These are phyloP conservation scores for Clavispora fructus DNA, from an alignment of 805 yeast species.

Conservation along the genomic window DNA sequence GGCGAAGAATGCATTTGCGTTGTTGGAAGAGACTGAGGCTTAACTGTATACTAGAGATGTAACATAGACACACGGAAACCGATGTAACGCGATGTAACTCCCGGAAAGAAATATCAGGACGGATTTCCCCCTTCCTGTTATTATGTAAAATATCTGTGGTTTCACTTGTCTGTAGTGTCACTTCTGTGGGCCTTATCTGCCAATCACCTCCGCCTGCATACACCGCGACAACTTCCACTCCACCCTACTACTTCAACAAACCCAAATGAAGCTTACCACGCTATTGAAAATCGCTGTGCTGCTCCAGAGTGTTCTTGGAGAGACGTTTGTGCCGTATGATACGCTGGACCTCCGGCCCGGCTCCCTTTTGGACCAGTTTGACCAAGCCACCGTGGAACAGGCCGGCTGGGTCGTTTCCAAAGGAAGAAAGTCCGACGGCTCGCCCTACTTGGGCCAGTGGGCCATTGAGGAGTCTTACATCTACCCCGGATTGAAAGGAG, in stretches of 20 bases:
- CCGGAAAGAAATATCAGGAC: no score
- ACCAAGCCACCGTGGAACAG: constrained; percentile 15
- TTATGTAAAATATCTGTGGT: no score
- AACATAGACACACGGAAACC: not conserved
- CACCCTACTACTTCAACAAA: not conserved
- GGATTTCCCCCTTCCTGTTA: no score
- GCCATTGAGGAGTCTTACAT: constrained; percentile 52
- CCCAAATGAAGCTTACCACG: not conserved
- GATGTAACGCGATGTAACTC: not conserved
- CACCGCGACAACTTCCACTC: not conserved
- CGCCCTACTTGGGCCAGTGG: constrained; percentile 74
- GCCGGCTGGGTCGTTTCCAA: constrained; percentile 50
- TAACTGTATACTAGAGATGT: constrained; percentile 4
- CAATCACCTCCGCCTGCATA: not conserved
- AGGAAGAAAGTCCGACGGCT: constrained; percentile 44
- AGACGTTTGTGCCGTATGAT: not conserved
- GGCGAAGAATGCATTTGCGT: constrained; percentile 25
- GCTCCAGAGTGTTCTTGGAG: not conserved
- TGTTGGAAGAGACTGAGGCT: constrained; percentile 37
- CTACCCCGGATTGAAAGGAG: constrained; percentile 57
- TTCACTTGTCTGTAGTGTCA: no score
- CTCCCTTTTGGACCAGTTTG: constrained; percentile 65
- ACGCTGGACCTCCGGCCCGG: constrained; percentile 13
- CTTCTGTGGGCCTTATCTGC: no score
- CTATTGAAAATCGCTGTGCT: not conserved